phyloP scores from a whole-genome alignment of 495 filamentous ascomycete species.

The Daldinia caldariorum region DNA sequence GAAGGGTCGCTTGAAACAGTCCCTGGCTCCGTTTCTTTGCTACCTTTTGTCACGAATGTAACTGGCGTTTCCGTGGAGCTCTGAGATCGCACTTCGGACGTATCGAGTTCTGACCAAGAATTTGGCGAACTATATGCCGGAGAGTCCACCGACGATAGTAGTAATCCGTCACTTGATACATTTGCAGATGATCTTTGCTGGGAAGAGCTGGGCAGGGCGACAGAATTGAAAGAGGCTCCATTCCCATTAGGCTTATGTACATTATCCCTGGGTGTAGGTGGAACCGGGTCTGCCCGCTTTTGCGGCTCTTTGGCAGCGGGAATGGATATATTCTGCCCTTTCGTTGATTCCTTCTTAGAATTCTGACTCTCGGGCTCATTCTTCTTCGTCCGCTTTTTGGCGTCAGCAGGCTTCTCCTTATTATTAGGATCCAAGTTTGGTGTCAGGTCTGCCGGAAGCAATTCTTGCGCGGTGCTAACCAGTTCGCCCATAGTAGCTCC shows the following conservation, averaged over 20 bases:
- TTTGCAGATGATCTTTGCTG: background rate
- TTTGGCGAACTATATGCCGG: background rate
- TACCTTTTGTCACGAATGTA: background rate
- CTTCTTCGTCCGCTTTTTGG: background rate
- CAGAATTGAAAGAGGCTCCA: background rate
- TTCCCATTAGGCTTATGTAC: background rate
- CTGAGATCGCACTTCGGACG: background rate
- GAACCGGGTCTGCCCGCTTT: background rate
- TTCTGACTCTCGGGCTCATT: background rate
- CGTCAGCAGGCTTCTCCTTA: background rate
- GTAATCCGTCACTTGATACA: background rate
- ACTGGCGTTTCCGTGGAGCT: background rate
- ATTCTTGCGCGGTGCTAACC: background rate
- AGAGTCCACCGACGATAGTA: background rate
- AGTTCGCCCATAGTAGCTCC: constrained; percentile 45
- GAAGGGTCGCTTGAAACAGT: background rate
- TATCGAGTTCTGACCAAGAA: background rate
- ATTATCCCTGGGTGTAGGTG: background rate
- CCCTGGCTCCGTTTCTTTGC: background rate
- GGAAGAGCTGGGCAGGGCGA: background rate
- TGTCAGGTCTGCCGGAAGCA: background rate
- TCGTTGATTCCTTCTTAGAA: background rate
- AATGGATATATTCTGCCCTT: background rate
- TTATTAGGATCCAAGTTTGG: background rate
- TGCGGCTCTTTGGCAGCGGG: background rate